Evolutionary conservation across 225 moss, liverwort and hornwort species (phyloP).

Genomic region (Physcomitrium patens): DNA sequence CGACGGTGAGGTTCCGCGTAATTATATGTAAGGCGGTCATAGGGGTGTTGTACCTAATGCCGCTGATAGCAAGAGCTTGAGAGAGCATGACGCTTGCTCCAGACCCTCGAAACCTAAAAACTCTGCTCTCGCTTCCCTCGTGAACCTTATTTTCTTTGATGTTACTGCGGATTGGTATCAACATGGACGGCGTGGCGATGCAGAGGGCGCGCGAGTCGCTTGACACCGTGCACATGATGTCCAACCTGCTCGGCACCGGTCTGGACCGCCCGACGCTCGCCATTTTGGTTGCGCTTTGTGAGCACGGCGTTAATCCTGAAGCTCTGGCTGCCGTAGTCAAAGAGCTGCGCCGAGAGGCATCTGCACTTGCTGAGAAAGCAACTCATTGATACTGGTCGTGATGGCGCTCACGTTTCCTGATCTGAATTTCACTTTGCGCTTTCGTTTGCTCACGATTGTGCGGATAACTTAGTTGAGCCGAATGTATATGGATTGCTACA

Average conservation of each 20-base stretch:
- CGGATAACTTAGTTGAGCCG: neutral
- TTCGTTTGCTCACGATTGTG: neutral
- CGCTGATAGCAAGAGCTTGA: no score
- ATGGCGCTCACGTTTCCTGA: neutral
- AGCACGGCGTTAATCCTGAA: slow-evolving; percentile 94
- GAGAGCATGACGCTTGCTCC: no score
- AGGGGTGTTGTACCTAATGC: no score
- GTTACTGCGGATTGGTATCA: slow-evolving; percentile 16
- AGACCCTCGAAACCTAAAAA: no score
- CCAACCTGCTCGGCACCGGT: slow-evolving; percentile 72
- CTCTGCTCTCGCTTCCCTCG: no score
- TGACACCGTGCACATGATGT: slow-evolving; percentile 83
- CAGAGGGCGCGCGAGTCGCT: slow-evolving; percentile 85
- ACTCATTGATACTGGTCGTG: slow-evolving; percentile 17
- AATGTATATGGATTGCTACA: neutral
- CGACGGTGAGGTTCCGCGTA: no score
- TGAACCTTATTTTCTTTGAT: no score
- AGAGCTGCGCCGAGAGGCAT: slow-evolving; percentile 90
- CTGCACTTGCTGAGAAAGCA: slow-evolving; percentile 59
- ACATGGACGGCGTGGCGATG: slow-evolving; percentile 67
- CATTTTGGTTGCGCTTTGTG: slow-evolving; percentile 80
- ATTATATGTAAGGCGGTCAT: no score
- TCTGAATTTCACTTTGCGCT: neutral
- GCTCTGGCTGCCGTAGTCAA: slow-evolving; percentile 89
- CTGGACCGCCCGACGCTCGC: slow-evolving; percentile 85